phyloP scores from a whole-genome alignment of 805 yeast genomes.

The Hanseniaspora nectarophila region DNA sequence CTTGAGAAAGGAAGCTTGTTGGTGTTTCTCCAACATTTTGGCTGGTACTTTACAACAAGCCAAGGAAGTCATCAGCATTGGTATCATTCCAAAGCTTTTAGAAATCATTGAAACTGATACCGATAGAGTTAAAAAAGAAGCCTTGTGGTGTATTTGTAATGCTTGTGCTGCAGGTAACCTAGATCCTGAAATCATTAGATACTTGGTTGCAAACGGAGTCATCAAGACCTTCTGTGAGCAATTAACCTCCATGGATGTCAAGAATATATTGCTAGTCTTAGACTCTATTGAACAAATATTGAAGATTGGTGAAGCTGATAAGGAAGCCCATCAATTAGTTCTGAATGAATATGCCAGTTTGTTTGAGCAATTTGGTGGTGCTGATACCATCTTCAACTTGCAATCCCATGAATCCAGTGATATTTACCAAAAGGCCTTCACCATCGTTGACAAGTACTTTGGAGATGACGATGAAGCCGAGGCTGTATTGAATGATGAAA shows the following conservation, averaged over 20 bases:
- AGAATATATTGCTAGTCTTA: conserved; percentile 85
- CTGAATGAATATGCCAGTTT: conserved; percentile 79
- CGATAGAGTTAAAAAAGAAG: conserved; percentile 93
- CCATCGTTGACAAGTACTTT: conserved; percentile 83
- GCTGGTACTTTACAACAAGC: conserved; percentile 94
- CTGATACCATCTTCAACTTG: conserved; percentile 88
- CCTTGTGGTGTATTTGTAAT: conserved; percentile 98
- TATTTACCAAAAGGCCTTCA: conserved; percentile 81
- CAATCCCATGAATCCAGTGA: conserved; percentile 86
- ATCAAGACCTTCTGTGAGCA: conserved; percentile 94
- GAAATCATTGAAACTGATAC: conserved; percentile 73
- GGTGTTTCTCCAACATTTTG: conserved; percentile 96
- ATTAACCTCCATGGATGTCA: conserved; percentile 74
- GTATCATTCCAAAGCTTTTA: conserved; percentile 82
- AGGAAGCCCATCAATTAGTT: conserved; percentile 55
- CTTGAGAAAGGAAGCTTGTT: conserved; percentile 92
- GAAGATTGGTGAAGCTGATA: conserved; percentile 87
- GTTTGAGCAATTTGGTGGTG: conserved; percentile 97
- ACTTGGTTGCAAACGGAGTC: conserved; percentile 88
- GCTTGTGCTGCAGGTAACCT: conserved; percentile 92
- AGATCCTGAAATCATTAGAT: conserved; percentile 86
- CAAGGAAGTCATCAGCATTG: conserved; percentile 91
- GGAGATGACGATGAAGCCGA: conserved; percentile 55
- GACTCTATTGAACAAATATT: conserved; percentile 91
- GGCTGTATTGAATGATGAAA: conserved; percentile 47